phyloP scores from a whole-genome alignment of 768 basidiomycete genomes.

The Cantharellus cinnabarinus region DNA sequence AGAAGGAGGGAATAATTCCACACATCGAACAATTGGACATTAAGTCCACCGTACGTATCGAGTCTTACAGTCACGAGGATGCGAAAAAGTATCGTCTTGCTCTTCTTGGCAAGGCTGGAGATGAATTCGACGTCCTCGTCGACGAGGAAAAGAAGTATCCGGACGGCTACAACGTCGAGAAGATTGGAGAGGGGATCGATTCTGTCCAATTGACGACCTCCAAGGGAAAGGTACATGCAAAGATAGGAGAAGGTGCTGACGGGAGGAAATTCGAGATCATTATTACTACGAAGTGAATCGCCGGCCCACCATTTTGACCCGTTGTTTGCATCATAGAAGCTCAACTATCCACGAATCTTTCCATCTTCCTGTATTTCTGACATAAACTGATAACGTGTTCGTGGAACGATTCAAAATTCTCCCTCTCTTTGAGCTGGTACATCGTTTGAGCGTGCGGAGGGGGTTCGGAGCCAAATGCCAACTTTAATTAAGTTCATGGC shows the following conservation, averaged over 20 bases:
- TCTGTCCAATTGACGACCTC: neutral
- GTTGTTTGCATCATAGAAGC: too few species aligned
- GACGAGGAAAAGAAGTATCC: slow-evolving; percentile 5
- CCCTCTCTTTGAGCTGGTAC: too few species aligned
- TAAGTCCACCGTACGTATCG: neutral
- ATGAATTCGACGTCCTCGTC: slow-evolving; percentile 3
- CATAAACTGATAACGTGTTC: too few species aligned
- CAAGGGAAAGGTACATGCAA: neutral
- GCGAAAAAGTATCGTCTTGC: neutral
- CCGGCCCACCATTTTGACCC: too few species aligned
- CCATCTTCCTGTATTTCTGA: too few species aligned
- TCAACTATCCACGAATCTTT: too few species aligned
- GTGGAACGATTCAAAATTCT: too few species aligned
- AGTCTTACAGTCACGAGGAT: slow-evolving; percentile 1
- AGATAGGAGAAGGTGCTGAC: neutral
- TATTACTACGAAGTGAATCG: neutral
- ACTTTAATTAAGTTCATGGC: too few species aligned
- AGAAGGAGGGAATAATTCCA: neutral
- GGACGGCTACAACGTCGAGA: neutral
- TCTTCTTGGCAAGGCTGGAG: slow-evolving; percentile 2
- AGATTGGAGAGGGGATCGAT: slow-evolving; percentile 1
- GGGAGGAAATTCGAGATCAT: neutral
- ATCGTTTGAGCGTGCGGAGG: too few species aligned
- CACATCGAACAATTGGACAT: neutral
- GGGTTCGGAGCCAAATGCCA: too few species aligned